A percentile compares a stretch with the other conserved stretches of the same genome.
Conservation (phyloP, 306 rosid species). For the Gleditsia sinensis region DNA sequence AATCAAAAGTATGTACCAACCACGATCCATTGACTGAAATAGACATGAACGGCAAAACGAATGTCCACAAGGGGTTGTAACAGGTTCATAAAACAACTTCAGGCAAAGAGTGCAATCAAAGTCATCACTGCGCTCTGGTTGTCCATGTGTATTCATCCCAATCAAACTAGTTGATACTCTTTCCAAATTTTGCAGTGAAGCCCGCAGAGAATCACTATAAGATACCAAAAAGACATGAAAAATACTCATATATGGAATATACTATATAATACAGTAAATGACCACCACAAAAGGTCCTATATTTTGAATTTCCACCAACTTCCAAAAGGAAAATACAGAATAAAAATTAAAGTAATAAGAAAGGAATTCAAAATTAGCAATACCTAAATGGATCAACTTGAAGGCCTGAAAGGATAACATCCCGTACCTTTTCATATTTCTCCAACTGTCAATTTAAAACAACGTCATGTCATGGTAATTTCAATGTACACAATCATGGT, state of each 20-base stretch:
- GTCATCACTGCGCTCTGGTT: slow-evolving; percentile 79
- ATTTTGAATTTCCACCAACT: slow-evolving; percentile 21
- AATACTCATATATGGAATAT: slow-evolving; percentile 17
- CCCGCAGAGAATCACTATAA: slow-evolving; percentile 68
- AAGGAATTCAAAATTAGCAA: slow-evolving; percentile 15
- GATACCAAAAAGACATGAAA: slow-evolving; percentile 48
- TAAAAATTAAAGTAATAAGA: neutral
- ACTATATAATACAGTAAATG: slow-evolving; percentile 20
- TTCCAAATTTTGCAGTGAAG: slow-evolving; percentile 71
- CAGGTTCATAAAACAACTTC: slow-evolving; percentile 82
- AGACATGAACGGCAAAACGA: slow-evolving; percentile 94
- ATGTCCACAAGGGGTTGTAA: slow-evolving; percentile 99
- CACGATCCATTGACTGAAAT: slow-evolving; percentile 89
- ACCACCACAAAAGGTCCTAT: slow-evolving; percentile 30
- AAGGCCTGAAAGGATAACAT: slow-evolving; percentile 88
- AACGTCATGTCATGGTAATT: slow-evolving; percentile 1
- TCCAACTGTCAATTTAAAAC: slow-evolving; percentile 70
- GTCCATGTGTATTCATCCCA: slow-evolving; percentile 49
- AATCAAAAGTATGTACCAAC: slow-evolving; percentile 52
- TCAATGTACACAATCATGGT: slow-evolving; percentile 17
- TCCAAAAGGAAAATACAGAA: slow-evolving; percentile 13
- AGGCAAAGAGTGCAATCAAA: slow-evolving; percentile 91
- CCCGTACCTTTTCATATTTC: slow-evolving; percentile 82
- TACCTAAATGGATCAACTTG: slow-evolving; percentile 91
- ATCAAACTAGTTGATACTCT: slow-evolving; percentile 41